Evolutionary conservation across 352 stramenopile genomes (phyloP), one percentile per base, ranked within the genome.

Genomic region (Phytopythium chamaehyphon): DNA sequence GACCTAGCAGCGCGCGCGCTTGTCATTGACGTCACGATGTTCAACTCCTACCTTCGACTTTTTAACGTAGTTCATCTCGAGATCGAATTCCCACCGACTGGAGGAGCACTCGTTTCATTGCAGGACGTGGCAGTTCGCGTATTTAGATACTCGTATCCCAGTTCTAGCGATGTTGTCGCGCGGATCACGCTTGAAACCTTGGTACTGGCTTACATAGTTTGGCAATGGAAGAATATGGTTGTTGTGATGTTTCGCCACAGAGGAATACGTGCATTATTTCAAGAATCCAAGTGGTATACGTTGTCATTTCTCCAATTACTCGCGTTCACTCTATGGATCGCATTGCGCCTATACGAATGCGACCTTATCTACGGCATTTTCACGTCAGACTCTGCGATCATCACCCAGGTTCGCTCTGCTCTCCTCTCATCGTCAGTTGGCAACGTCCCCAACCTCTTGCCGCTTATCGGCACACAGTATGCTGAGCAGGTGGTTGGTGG

Each of bases 11-110:
- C 79, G 5, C 74, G 79, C 10, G 70, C 66, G 3, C 66, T 90
- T 21, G 61, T 90, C 8, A 48, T 88, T 19, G 76, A 90, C 33
- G 67, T 85, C 36, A 84, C 73, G 7, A 40, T 87, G 21, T 90
- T 71, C 60, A 86, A 88, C 51, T 64, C 74, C 8, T 84, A 86
- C 52, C 43, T 83, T 22, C 66, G 82, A 53, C 71, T 90, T 1
- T 85, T 90, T 57, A 77, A 79, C 45, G 59, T 75, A 6, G 69
- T 90, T 9, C 61, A 82, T 42, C 55, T 86, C 15, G 60, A 81
- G 18, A 36, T 86, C 40, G 79, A 90, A 43, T 86, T 90, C 52
- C 79, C 76, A 0, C 57, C 79, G 19, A 83, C 70, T 2, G 79
- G 79, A 11, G 76, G 79, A 9, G 63, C 69, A 8, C 79, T 73